Conservation (phyloP, 2,329 filamentous ascomycete genomes). For the Pseudodiploospora longispora region DNA sequence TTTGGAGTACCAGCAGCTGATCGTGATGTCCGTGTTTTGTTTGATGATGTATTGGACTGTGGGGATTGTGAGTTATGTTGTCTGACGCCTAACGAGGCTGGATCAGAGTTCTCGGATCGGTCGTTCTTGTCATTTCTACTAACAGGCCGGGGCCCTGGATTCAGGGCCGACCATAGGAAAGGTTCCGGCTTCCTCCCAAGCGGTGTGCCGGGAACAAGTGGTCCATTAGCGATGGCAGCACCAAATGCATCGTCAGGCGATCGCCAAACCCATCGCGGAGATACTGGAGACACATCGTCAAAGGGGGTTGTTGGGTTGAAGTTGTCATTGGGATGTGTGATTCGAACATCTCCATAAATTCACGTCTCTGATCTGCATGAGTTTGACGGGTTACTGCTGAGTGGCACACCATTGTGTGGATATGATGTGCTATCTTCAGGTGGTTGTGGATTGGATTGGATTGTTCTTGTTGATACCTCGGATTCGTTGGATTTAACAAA, state of each 20-base stretch:
- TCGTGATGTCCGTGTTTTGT: constrained; percentile 3
- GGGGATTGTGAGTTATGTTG: constrained; percentile 6
- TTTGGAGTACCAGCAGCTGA: constrained; percentile 2
- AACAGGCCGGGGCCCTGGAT: not conserved
- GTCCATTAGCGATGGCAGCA: constrained; percentile 10
- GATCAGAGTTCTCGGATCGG: not conserved
- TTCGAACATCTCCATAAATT: constrained; percentile 14
- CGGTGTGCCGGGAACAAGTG: constrained; percentile 10
- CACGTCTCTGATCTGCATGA: constrained; percentile 5
- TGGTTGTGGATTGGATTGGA: constrained; percentile 18
- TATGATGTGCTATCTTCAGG: constrained; percentile 24
- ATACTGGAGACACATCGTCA: constrained; percentile 13
- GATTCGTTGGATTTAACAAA: constrained; percentile 16
- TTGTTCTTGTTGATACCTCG: constrained; percentile 14
- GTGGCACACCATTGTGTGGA: constrained; percentile 14
- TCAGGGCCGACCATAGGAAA: constrained; percentile 16
- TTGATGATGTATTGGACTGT: constrained; percentile 8
- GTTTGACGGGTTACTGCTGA: constrained; percentile 15
- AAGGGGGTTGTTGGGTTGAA: constrained; percentile 12
- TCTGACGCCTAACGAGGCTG: not conserved
- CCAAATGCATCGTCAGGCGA: constrained; percentile 11
- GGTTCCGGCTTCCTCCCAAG: constrained; percentile 14
- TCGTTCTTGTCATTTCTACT: constrained; percentile 1
- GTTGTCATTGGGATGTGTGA: constrained; percentile 3
- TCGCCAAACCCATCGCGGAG: constrained; percentile 14